Base-by-base conservation (phyloP, 805 yeast genomes). In the Helenozyma rhizophorensis region DNA sequence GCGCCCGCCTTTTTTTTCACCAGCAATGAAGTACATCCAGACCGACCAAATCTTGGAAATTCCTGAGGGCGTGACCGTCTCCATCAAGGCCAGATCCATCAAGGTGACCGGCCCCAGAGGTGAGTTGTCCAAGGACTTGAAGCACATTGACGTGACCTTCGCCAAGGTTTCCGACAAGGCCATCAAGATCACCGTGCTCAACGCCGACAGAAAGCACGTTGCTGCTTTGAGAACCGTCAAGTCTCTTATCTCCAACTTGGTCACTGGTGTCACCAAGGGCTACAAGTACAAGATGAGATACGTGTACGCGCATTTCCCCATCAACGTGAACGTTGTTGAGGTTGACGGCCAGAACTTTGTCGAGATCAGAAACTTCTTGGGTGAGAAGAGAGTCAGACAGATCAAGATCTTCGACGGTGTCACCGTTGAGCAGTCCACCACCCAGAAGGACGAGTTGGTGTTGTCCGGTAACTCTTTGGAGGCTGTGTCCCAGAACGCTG, bases 261-360 rank as follows among this genome's bases (percentile, higher is more conserved):
- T 93, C 74, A 85, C 84, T 54, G 99, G 99, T 84, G 98, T 93
- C 67, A 93, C 98, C 69, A 81, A 81, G 78, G 98, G 97, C 73
- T 90, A 74, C 95, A 81, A 85, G 76, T 93, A 93, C 93, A 93
- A 93, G 85, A 83, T 93, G 97, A 88, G 97, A 80, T 89, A 87
- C 72, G 98, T 93, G 50, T 94, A 90, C 68, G 99, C 98, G 82
- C 98, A 93, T 86, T 93, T 93, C 96, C 99, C 98, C 70, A 93
- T 94, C 75, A 93, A 93, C 75, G 96, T 93, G 55, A 90, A 89
- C 78, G 70, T 88, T 54, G 66, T 84, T 65, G 86, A 84, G 51
- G 74, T 76, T 60, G 90, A 90, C 40, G 86, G 84, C 54, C 57
- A 65, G 33, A 70, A 76, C 48, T 78, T 61, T 61, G 83, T 90